Percentiles rank a stretch among this genome's conserved stretches.
Conservation (phyloP, 495 filamentous ascomycete species). For the Talaromyces proteolyticus region DNA sequence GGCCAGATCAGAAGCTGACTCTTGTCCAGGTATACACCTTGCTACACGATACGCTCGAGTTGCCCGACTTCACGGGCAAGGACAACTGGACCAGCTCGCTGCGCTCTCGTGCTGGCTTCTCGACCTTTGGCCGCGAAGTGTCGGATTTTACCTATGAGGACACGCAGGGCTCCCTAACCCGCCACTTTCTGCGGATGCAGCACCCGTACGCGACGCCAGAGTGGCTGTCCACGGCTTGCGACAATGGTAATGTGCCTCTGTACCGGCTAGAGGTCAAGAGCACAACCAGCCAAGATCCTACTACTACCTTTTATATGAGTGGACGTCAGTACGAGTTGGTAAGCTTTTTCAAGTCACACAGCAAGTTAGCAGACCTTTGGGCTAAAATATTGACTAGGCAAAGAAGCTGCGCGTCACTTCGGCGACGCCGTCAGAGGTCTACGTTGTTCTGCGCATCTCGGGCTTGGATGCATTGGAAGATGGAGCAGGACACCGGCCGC, state of each 20-base stretch:
- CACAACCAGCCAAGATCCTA: constrained; percentile 1
- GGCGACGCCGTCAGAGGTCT: not conserved
- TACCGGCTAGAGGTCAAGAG: constrained; percentile 5
- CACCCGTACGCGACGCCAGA: not conserved
- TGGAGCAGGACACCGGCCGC: constrained; percentile 2
- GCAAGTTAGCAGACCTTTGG: not conserved
- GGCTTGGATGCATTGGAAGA: constrained; percentile 1
- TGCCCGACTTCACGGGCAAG: constrained; percentile 1
- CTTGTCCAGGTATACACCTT: constrained; percentile 2
- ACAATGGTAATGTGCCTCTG: constrained; percentile 1
- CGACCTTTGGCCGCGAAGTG: not conserved
- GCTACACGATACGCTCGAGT: not conserved
- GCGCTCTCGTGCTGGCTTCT: constrained; percentile 4
- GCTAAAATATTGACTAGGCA: constrained; percentile 2
- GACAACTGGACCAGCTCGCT: constrained; percentile 3
- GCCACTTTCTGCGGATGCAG: not conserved
- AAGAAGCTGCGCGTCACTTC: constrained; percentile 2
- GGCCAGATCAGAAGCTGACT: not conserved
- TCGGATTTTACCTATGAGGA: constrained; percentile 1
- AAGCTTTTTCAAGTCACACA: not conserved
- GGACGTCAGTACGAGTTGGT: constrained; percentile 1
- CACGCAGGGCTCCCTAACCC: not conserved
- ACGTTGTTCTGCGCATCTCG: constrained; percentile 3
- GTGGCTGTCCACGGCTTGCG: constrained; percentile 1
- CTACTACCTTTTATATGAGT: constrained; percentile 4